Evolutionary conservation across 202 grass and related monocot genomes (phyloP).

Genomic region (Bolboschoenoplectus hybrid): DNA sequence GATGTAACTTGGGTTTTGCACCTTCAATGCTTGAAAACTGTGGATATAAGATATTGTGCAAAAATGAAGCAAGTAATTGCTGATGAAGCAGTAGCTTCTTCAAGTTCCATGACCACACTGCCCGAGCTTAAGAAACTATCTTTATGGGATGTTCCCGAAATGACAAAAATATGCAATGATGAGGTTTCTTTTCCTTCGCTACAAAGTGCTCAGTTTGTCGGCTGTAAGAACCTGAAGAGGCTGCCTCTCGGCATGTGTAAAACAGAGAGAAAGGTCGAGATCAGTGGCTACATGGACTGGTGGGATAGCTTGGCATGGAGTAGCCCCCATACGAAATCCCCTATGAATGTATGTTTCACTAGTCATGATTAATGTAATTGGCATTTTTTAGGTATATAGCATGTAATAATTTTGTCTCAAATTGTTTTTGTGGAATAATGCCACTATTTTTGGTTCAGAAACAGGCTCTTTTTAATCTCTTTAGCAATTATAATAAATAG

Average conservation of each 20-base stretch:
- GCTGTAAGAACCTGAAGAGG: not conserved
- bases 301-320: not conserved
- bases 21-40: not conserved
- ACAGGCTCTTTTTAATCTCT: too few species aligned
- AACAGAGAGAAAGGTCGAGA: not conserved
- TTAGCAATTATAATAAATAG: too few species aligned
- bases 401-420: too few species aligned
- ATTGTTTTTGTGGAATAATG: too few species aligned
- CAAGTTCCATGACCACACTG: not conserved
- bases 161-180: not conserved
- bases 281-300: not conserved
- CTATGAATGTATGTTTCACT: not conserved
- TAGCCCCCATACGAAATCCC: not conserved
- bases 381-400: too few species aligned
- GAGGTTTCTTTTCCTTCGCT: not conserved
- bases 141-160: not conserved
- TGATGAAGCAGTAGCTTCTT: not conserved
- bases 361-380: not conserved
- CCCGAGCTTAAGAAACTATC: not conserved
- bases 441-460: too few species aligned
- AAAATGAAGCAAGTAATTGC: conserved; percentile 2
- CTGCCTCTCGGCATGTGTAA: not conserved
- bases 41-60: not conserved
- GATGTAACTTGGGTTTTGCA: not conserved
- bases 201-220: not conserved